Percentiles rank a stretch among this genome's conserved stretches.
These are phyloP conservation scores for Plasmodium vinckei DNA, from an alignment of 169 alveolate genomes.

Conservation along the genomic window DNA sequence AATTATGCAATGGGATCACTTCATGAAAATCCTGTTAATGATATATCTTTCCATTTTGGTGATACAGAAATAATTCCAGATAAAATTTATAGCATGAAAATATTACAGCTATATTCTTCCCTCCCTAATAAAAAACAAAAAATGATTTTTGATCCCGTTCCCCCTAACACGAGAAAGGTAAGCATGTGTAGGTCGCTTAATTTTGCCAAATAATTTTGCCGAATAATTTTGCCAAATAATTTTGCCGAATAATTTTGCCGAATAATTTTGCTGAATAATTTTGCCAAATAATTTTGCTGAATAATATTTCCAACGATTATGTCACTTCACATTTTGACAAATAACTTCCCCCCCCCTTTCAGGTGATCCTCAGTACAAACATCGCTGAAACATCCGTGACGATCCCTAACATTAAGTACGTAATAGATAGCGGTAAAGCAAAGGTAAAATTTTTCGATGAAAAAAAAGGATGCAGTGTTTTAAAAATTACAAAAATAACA, in stretches of 20 bases:
- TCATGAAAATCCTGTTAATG: conserved; percentile 9
- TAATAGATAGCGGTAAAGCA: conserved; percentile 95
- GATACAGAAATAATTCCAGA: conserved; percentile 58
- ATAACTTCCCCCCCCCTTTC: neutral
- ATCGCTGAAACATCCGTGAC: conserved; percentile 99
- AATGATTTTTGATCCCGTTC: conserved; percentile 87
- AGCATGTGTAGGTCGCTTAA: neutral
- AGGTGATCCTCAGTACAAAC: conserved; percentile 93
- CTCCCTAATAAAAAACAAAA: conserved; percentile 89
- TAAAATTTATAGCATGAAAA: conserved; percentile 60
- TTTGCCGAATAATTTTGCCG: too few relatives aligned
- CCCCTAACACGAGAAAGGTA: conserved; percentile 77
- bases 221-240: too few relatives aligned
- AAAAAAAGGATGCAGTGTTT: conserved; percentile 90
- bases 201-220: too few relatives aligned
- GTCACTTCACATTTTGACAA: neutral
- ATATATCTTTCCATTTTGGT: conserved; percentile 76
- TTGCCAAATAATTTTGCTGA: too few relatives aligned
- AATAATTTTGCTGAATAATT: too few relatives aligned
- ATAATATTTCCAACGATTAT: too few relatives aligned
- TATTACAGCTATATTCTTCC: conserved; percentile 85
- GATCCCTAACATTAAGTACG: conserved; percentile 93
- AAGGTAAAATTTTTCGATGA: conserved; percentile 89
- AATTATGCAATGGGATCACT: conserved; percentile 7
- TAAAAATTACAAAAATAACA: conserved; percentile 89